These are phyloP conservation scores for Setaria italica DNA, from an alignment of 202 grass and related monocot species.

Conservation along the genomic window DNA sequence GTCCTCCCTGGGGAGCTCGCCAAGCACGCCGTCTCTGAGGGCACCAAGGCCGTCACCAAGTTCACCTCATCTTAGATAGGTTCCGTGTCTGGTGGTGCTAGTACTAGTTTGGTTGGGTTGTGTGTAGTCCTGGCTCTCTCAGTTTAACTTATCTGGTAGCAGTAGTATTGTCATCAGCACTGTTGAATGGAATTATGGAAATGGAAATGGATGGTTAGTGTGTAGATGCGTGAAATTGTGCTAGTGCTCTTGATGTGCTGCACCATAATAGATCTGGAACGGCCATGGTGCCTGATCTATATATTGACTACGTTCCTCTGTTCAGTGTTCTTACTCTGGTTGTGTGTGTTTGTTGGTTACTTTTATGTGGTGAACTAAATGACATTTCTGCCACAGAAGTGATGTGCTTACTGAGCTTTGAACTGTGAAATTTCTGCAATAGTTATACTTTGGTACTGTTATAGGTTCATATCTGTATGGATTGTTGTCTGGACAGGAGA, in stretches of 20 bases:
- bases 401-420: background rate
- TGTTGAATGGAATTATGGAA: background rate
- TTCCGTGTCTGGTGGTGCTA: background rate
- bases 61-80: conserved; percentile 59
- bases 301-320: background rate
- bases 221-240: background rate
- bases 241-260: background rate
- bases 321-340: background rate
- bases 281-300: background rate
- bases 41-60: conserved; percentile 74
- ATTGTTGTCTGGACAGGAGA: background rate
- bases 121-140: background rate
- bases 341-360: background rate
- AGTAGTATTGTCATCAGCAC: background rate
- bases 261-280: background rate
- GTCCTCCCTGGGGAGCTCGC: conserved; percentile 67
- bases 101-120: background rate
- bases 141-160: background rate
- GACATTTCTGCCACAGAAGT: background rate
- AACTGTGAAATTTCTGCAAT: background rate
- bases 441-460: background rate
- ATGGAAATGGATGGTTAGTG: conserved; percentile 1
- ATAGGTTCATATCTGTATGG: background rate
- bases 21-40: conserved; percentile 71
- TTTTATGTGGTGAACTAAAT: background rate